Base-by-base conservation (phyloP, 495 filamentous ascomycete genomes). In the Aspergillus steynii region DNA sequence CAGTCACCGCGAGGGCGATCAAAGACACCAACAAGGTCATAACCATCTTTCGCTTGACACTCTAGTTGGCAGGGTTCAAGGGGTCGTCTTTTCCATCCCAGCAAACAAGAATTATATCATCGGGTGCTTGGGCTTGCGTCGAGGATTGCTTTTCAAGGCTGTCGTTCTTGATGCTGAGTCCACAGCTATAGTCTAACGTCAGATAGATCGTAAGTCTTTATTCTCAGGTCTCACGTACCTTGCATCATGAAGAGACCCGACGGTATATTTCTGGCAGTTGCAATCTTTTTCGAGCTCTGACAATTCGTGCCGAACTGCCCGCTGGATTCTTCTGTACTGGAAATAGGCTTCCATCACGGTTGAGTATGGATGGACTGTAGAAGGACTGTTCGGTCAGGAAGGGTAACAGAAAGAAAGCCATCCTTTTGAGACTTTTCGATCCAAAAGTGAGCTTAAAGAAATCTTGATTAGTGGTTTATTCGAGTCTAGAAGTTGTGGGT, bases 51-150 rank as follows among this genome's bases (percentile, higher is more conserved):
- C 68, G 75, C 3, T 56, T 25, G 20, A 70, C 67, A 15, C 71
- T 69, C 77, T 78, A 85, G 63, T 85, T 85, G 42, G 82, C 81
- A 20, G 84, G 85, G 59, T 86, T 83, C 50, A 80, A 68, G 1
- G 77, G 71, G 60, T 86, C 83, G 51, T 82, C 69, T 29, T 77
- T 76, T 5, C 76, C 71, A 31, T 83, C 80, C 70, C 79, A 87
- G 29, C 50, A 55, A 4, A 65, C 63, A 42, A 65, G 25, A 32
- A 65, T 62, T 6, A 58, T 1, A 29, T 10, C 45, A 34, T 50
- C 27, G 50, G 32, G 5, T 20, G 15, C n/a, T 14, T 8, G 26
- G 2, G n/a, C 9, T 6, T 20, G 20, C 20, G 34, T n/a, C 14
- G 58, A 26, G 3, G 47, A 27, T 10, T 28, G 32, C 4, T 64